Percentiles rank a stretch among this genome's conserved stretches.
phyloP scores from a whole-genome alignment of 768 basidiomycete genomes.

The Lactifluus echinatus region DNA sequence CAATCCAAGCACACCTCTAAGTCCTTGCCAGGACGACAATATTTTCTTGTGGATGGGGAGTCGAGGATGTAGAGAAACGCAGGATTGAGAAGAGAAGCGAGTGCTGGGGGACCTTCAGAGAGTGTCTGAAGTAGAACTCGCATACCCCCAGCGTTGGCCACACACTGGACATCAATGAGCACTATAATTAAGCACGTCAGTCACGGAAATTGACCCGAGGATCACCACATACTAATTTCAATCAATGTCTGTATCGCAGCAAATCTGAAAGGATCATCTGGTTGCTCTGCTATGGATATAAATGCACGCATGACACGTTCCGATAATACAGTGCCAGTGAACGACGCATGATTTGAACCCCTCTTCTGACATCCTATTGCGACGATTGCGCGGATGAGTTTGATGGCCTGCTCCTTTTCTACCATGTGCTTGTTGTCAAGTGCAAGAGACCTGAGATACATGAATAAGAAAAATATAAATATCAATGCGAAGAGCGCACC shows the following conservation, averaged over 20 bases:
- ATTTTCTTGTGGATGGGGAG: constrained; percentile 70
- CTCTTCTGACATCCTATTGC: constrained; percentile 59
- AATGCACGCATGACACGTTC: constrained; percentile 78
- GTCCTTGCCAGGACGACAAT: constrained; percentile 74
- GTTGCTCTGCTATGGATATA: constrained; percentile 88
- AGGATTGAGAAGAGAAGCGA: constrained; percentile 68
- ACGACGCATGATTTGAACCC: constrained; percentile 36
- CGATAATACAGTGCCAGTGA: constrained; percentile 45
- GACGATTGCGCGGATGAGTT: constrained; percentile 76
- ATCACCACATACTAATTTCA: constrained; percentile 58
- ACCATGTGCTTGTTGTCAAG: constrained; percentile 75
- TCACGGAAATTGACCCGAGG: background rate
- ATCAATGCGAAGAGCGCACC: constrained; percentile 38
- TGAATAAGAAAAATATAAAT: background rate
- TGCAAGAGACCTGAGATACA: constrained; percentile 55
- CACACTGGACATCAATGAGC: constrained; percentile 77
- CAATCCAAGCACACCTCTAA: constrained; percentile 56
- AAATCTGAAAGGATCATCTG: constrained; percentile 79
- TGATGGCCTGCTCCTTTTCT: constrained; percentile 90
- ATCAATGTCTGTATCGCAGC: constrained; percentile 81
- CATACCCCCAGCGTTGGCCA: constrained; percentile 74
- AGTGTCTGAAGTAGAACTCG: constrained; percentile 78
- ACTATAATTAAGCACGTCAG: constrained; percentile 38
- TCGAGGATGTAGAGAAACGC: constrained; percentile 81
- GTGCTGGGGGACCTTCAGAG: constrained; percentile 82